phyloP scores from a whole-genome alignment of 2,329 filamentous ascomycete genomes.

The Madurella mycetomatis region DNA sequence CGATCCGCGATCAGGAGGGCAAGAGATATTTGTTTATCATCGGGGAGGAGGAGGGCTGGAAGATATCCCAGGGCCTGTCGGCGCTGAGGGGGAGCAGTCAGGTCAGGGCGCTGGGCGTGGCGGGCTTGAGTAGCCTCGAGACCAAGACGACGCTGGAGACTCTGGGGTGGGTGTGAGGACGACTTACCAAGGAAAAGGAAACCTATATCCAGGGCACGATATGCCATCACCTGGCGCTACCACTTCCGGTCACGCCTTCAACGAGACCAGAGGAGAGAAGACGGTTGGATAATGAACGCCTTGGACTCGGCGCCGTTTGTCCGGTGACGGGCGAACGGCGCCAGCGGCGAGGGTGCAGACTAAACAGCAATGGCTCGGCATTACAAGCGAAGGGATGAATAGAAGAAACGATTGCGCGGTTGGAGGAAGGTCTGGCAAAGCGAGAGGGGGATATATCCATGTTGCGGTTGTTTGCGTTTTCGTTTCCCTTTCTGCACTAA shows the following conservation, averaged over 20 bases:
- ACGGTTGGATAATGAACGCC: too few species aligned
- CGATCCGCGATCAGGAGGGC: constrained; percentile 60
- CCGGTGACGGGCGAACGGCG: too few species aligned
- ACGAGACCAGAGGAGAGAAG: too few species aligned
- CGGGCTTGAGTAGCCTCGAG: constrained; percentile 51
- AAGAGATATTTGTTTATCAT: constrained; percentile 64
- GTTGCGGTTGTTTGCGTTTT: not conserved
- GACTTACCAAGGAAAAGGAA: not conserved
- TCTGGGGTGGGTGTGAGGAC: constrained; percentile 42
- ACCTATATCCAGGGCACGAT: too few species aligned
- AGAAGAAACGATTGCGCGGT: not conserved
- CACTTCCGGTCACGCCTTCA: too few species aligned
- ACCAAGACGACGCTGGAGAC: constrained; percentile 53
- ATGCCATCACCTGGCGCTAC: too few species aligned
- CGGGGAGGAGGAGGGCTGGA: constrained; percentile 63
- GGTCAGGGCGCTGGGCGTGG: constrained; percentile 55
- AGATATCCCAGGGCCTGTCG: constrained; percentile 59
- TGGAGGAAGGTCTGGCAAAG: not conserved
- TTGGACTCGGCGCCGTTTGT: too few species aligned
- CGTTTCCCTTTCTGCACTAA: not conserved
- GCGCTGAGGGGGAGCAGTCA: constrained; percentile 57
- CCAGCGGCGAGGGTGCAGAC: too few species aligned
- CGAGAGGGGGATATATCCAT: not conserved
- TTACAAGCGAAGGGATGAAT: not conserved
- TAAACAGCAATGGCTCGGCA: not conserved